Evolutionary conservation across 2,329 filamentous ascomycete genomes (phyloP), one percentile per base, ranked within the genome.

Genomic region (Diatrype stigma): DNA sequence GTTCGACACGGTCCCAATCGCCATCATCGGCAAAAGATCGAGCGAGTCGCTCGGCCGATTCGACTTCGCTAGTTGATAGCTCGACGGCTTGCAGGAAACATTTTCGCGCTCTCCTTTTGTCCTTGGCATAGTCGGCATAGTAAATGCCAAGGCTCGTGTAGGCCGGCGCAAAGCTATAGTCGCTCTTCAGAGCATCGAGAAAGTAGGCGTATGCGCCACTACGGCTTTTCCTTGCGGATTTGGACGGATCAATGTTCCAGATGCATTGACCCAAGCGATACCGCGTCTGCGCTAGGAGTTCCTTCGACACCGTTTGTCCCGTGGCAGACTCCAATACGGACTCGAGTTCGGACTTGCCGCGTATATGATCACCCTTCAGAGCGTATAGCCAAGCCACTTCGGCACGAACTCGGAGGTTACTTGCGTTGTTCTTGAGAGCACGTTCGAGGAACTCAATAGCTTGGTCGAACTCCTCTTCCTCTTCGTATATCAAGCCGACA

Each of bases 11-110:
- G 58, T 97, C 94, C 94, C 94, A 99, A 63, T 99, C 94, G 35
- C 89, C 85, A 58, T 91, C 86, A 49, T 96, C 85, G 0, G 95
- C 93, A 67, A 96, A 99, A 0, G 85, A 85, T 52, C 82, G 82
- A 2, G 94, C 92, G 16, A 99, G 79, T 26, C 90, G 82, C 68
- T 97, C 90, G 0, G 94, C 94, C 34, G 94, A 90, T 59, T 87
- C 78, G 1, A 96, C 82, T 65, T 99, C 94, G 0, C 89, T 86
- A 0, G 90, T 75, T 0, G 94, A 99, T 3, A 99, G 74, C 67
- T 99, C 94, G 46, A 99, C 89, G 0, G 94, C 94, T 67, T 97
- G 96, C 62, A 96, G 90, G 63, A 97, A 97, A 66, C 93, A 97
- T 56, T 89, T 86, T n/a, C 89, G 81, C 8, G 93, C 90, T 63